Evolutionary conservation across 805 yeast species (phyloP), one percentile per base, ranked within the genome.

Genomic region (Candida nonsorbophila): DNA sequence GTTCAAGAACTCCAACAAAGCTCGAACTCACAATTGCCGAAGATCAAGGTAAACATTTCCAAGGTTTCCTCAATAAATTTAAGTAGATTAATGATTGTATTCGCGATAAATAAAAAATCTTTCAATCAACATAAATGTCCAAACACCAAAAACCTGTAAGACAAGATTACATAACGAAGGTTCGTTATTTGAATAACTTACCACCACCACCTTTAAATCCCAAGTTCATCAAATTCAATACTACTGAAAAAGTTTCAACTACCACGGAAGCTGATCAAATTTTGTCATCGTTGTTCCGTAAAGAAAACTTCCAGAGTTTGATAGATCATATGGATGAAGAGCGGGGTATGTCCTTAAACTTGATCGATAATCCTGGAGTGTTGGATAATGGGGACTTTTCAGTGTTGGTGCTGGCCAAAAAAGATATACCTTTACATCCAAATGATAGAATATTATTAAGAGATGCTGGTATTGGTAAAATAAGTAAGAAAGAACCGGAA

Each of bases 131-230:
- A n/a, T 34, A n/a, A n/a, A 55, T 54, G 58, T 50, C 62, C 7
- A 44, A 39, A 25, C n/a, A n/a, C n/a, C 46, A 49, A 20, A 53
- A 57, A 42, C 60, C 67, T 27, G 68, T 70, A 38, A 74, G 78
- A 51, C 88, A 81, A 50, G 88, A 82, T 33, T 83, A 79, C 47
- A 77, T 83, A 32, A 94, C 94, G 25, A 80, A 82, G 43, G 74
- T 83, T 30, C 73, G 94, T 48, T 90, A 87, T 55, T 75, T 75
- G 35, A 92, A 92, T 53, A 83, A 77, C 46, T 67, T 92, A 14
- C 98, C 98, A 5, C 88, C 96, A 2, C 97, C 97, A 7, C 82
- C 90, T 14, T 69, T 92, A 37, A 86, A 95, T 25, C 97, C 98
- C 17, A 85, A 83, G 52, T 69, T 88, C 33, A 55, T 92, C 30